Percentiles rank a stretch among this genome's conserved stretches.
Conservation (phyloP, 768 basidiomycete genomes). For the Mrakia gelida region DNA sequence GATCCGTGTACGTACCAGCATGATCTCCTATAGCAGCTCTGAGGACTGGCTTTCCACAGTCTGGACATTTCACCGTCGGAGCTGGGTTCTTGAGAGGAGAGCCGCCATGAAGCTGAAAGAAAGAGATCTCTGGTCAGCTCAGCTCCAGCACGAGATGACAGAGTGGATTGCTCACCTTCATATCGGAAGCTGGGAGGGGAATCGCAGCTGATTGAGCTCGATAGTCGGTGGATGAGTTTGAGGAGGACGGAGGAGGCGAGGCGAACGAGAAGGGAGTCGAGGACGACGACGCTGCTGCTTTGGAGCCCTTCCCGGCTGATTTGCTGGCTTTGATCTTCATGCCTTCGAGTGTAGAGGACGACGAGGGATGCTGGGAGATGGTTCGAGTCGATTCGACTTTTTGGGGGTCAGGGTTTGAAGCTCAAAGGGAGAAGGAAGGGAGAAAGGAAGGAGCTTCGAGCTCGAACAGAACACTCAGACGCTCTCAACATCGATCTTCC, state of each 20-base stretch:
- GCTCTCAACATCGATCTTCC: not conserved
- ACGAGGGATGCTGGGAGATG: not conserved
- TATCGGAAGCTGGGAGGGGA: constrained; percentile 8
- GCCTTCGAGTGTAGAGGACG: not conserved
- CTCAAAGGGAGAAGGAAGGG: not conserved
- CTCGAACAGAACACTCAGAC: not conserved
- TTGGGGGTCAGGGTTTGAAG: not conserved
- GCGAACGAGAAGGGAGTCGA: constrained; percentile 2
- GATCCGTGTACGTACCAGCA: constrained; percentile 52
- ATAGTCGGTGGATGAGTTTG: not conserved
- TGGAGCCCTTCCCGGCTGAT: not conserved
- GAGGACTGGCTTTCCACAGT: constrained; percentile 76
- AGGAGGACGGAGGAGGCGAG: not conserved
- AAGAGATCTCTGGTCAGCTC: not conserved
- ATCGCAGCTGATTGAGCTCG: not conserved
- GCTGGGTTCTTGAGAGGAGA: constrained; percentile 19
- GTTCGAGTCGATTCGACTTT: not conserved
- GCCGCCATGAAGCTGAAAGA: constrained; percentile 10
- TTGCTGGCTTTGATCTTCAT: not conserved
- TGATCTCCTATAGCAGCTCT: constrained; percentile 72
- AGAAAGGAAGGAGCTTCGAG: not conserved
- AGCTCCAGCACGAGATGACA: not conserved
- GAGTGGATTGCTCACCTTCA: not conserved
- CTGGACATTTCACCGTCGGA: constrained; percentile 62
- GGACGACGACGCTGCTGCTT: not conserved